These are phyloP conservation scores for Coniosporium apollinis DNA, from an alignment of 495 filamentous ascomycete genomes.

Conservation along the genomic window DNA sequence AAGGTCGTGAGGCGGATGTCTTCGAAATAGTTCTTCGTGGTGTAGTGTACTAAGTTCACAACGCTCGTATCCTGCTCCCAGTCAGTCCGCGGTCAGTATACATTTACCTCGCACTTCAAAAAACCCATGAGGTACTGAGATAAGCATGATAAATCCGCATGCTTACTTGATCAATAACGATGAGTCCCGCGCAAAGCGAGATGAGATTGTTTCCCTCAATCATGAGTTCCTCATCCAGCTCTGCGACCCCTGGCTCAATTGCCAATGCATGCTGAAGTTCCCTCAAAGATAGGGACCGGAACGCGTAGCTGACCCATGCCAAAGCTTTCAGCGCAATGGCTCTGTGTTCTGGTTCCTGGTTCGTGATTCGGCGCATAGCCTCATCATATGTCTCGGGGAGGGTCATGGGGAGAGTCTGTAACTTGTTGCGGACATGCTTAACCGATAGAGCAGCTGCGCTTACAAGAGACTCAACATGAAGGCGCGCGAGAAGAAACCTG, in stretches of 20 bases:
- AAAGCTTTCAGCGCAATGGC: conserved; percentile 7
- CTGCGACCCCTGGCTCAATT: conserved; percentile 7
- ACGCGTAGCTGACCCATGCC: conserved; percentile 11
- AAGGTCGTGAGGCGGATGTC: neutral
- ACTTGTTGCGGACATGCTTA: conserved; percentile 1
- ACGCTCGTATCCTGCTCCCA: no score
- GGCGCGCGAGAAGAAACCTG: conserved; percentile 5
- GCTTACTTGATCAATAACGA: conserved; percentile 9
- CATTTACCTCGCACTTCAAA: no score
- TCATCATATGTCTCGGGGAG: conserved; percentile 1
- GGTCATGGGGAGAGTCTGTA: conserved; percentile 2
- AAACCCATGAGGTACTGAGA: no score
- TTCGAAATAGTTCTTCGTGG: conserved; percentile 11
- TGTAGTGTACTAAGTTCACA: conserved; percentile 15
- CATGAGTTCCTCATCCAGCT: conserved; percentile 11
- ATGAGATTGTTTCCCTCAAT: conserved; percentile 5
- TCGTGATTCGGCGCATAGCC: conserved; percentile 3
- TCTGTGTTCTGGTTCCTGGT: neutral
- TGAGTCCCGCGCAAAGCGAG: conserved; percentile 13
- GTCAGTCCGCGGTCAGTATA: no score
- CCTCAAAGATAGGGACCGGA: conserved; percentile 3
- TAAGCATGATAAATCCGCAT: no score
- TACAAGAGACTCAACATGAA: conserved; percentile 5
- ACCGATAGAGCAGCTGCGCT: conserved; percentile 3
- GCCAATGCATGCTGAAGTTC: conserved; percentile 16